phyloP scores from a whole-genome alignment of 305 asterid species.

The Ajuga reptans region DNA sequence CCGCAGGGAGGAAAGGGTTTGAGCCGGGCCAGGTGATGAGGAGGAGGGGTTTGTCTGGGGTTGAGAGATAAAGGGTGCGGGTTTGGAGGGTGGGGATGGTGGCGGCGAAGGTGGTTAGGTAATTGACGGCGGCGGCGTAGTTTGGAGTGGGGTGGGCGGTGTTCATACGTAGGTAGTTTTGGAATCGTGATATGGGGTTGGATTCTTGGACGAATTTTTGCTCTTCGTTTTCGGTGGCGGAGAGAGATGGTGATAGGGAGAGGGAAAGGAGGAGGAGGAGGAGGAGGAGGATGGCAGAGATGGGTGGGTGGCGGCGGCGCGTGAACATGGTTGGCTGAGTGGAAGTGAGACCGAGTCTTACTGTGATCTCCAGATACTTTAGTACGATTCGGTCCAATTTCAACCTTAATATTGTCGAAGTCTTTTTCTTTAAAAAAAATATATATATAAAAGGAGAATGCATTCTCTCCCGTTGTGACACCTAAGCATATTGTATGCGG shows the following conservation, averaged over 20 bases:
- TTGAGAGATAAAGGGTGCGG: constrained; percentile 29
- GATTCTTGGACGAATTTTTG: not conserved
- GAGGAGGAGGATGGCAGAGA: constrained; percentile 19
- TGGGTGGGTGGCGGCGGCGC: constrained; percentile 21
- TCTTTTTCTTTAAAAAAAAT: too few relatives aligned
- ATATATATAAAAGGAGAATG: too few relatives aligned
- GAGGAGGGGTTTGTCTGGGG: constrained; percentile 59
- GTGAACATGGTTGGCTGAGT: constrained; percentile 19
- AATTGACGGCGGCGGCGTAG: constrained; percentile 43
- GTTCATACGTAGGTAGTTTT: constrained; percentile 41
- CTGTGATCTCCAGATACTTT: not conserved
- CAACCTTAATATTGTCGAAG: not conserved
- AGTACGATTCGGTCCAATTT: not conserved
- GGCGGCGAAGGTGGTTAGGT: constrained; percentile 42
- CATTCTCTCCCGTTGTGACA: too few relatives aligned
- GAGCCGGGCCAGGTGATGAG: constrained; percentile 67
- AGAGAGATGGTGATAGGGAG: not conserved
- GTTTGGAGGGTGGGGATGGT: constrained; percentile 36
- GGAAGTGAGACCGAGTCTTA: not conserved
- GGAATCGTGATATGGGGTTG: constrained; percentile 40
- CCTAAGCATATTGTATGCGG: too few relatives aligned
- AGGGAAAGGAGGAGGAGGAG: constrained; percentile 21
- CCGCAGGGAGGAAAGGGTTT: constrained; percentile 58
- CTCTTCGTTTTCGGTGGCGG: not conserved
- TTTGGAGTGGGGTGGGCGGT: constrained; percentile 51